A percentile compares a stretch with the other conserved stretches of the same genome.
These are phyloP conservation scores for Orobanche coerulescens DNA, from an alignment of 257 asterid genomes.

Conservation along the genomic window DNA sequence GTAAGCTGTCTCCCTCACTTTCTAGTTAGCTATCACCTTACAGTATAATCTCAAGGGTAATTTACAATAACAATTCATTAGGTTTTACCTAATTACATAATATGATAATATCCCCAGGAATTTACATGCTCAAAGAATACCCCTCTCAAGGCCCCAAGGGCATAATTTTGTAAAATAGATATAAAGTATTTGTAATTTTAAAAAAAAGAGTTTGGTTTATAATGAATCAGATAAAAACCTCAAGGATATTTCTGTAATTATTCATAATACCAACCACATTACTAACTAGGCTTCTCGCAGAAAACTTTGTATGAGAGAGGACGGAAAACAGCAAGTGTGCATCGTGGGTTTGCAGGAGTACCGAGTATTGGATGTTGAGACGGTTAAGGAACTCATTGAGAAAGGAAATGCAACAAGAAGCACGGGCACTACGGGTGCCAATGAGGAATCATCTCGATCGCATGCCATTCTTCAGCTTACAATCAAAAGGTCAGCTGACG, in stretches of 20 bases:
- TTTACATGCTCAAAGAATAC: neutral
- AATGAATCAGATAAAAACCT: no score
- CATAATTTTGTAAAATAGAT: no score
- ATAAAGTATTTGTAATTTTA: neutral
- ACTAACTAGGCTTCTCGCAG: slow-evolving; percentile 26
- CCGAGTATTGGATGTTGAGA: slow-evolving; percentile 53
- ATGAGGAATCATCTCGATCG: slow-evolving; percentile 97
- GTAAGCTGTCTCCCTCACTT: slow-evolving; percentile 39
- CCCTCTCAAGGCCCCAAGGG: neutral
- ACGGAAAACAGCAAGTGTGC: slow-evolving; percentile 70
- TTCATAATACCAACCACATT: neutral
- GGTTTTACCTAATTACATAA: neutral
- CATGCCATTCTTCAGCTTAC: slow-evolving; percentile 98
- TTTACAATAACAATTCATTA: neutral
- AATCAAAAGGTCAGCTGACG: slow-evolving; percentile 76
- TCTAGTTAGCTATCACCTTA: neutral
- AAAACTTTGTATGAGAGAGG: slow-evolving; percentile 99
- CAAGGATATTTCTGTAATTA: no score
- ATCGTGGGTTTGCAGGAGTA: slow-evolving; percentile 67
- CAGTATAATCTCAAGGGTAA: neutral
- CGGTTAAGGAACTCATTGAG: slow-evolving; percentile 86
- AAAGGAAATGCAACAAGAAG: slow-evolving; percentile 88
- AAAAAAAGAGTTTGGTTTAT: neutral
- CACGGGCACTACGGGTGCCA: slow-evolving; percentile 97
- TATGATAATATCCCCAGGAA: no score